These are phyloP conservation scores for Phytophthora hibernalis DNA, from an alignment of 352 stramenopile species.

Conservation along the genomic window DNA sequence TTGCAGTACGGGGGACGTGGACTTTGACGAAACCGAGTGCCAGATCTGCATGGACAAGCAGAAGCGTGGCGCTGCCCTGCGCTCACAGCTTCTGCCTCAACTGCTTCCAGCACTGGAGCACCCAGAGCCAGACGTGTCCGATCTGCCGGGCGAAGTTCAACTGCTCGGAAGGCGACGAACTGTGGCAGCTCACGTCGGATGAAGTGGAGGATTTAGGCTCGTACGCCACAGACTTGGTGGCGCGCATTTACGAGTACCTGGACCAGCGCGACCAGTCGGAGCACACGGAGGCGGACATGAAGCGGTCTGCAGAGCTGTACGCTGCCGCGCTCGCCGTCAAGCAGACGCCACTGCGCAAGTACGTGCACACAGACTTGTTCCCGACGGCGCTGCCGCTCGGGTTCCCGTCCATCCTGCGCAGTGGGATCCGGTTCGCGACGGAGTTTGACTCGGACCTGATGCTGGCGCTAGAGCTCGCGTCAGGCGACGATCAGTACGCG, in stretches of 20 bases:
- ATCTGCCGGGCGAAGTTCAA: constrained; percentile 79
- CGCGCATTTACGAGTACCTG: constrained; percentile 82
- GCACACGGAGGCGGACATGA: constrained; percentile 52
- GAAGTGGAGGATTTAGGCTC: constrained; percentile 76
- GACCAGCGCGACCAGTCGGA: constrained; percentile 67
- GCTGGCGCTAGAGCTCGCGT: constrained; percentile 68
- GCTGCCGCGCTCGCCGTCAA: constrained; percentile 53
- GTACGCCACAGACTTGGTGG: constrained; percentile 81
- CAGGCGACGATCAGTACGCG: constrained; percentile 69
- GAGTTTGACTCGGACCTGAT: constrained; percentile 69
- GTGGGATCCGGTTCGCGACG: constrained; percentile 45
- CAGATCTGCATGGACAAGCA: constrained; percentile 90
- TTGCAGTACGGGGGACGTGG: constrained; percentile 32
- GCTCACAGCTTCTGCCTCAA: constrained; percentile 81
- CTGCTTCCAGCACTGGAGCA: constrained; percentile 84
- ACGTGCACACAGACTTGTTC: constrained; percentile 62
- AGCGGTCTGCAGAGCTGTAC: constrained; percentile 57
- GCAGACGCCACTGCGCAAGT: constrained; percentile 56
- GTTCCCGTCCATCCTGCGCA: constrained; percentile 52
- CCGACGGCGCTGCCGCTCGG: constrained; percentile 57
- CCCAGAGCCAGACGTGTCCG: constrained; percentile 80
- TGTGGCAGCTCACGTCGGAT: constrained; percentile 77
- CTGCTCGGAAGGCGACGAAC: constrained; percentile 77
- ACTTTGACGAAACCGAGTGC: constrained; percentile 83
- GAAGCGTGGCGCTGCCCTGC: constrained; percentile 78